phyloP scores from a whole-genome alignment of 768 basidiomycete genomes.

The Pulveroboletus ravenelii region DNA sequence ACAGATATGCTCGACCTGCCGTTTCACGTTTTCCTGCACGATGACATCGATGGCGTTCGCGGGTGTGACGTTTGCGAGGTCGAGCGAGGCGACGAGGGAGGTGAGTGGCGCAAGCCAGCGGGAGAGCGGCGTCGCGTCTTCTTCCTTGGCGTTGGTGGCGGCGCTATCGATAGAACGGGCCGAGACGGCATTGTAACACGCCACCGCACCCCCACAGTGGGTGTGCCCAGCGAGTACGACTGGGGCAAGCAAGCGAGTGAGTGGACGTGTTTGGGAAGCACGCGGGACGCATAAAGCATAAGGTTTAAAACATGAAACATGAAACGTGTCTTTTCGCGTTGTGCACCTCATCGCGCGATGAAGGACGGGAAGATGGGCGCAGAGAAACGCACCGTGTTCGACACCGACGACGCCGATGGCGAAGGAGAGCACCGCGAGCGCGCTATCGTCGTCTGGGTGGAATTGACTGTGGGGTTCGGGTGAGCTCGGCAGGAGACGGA shows the following conservation, averaged over 20 bases:
- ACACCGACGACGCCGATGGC: constrained; percentile 69
- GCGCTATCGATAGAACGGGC: background rate
- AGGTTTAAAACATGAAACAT: too few species aligned
- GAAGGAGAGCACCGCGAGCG: constrained; percentile 67
- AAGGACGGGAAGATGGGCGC: background rate
- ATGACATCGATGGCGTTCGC: constrained; percentile 40
- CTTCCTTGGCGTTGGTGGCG: constrained; percentile 15
- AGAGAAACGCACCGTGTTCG: constrained; percentile 58
- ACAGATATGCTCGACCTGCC: constrained; percentile 49
- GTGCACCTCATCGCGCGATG: too few species aligned
- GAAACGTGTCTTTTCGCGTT: too few species aligned
- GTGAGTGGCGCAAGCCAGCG: constrained; percentile 73
- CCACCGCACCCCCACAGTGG: constrained; percentile 71
- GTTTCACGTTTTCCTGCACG: constrained; percentile 57
- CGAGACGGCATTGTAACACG: constrained; percentile 43
- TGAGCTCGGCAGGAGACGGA: too few species aligned
- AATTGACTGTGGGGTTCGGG: constrained; percentile 49
- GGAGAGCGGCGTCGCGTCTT: constrained; percentile 41
- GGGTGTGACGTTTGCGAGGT: constrained; percentile 35
- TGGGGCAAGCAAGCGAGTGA: constrained; percentile 23
- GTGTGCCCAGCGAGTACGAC: constrained; percentile 83
- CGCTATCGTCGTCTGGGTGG: constrained; percentile 64
- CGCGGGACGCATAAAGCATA: too few species aligned
- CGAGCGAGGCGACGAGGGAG: constrained; percentile 39
- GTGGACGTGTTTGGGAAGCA: too few species aligned